Conservation (phyloP, 169 alveolate species). For the Plasmodium sp. region DNA sequence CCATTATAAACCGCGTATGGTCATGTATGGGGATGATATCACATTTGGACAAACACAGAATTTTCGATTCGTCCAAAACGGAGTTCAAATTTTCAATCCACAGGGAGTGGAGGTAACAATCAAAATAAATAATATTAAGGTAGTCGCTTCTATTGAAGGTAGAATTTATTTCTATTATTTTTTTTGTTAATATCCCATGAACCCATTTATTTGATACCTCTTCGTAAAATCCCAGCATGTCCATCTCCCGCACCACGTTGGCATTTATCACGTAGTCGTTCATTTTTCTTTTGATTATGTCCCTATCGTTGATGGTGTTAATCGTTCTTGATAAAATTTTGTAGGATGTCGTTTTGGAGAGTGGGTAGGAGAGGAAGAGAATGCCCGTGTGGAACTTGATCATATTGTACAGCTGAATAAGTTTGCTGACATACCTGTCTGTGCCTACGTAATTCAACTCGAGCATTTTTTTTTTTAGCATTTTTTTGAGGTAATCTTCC, state of each 20-base stretch:
- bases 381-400: slow-evolving; percentile 65
- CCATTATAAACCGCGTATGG: slow-evolving; percentile 88
- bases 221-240: slow-evolving; percentile 61
- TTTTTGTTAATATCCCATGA: slow-evolving; percentile 77
- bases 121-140: slow-evolving; percentile 97
- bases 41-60: slow-evolving; percentile 97
- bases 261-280: slow-evolving; percentile 68
- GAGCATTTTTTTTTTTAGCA: slow-evolving; percentile 59
- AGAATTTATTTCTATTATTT: slow-evolving; percentile 69
- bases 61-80: slow-evolving; percentile 98
- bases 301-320: slow-evolving; percentile 72
- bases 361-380: slow-evolving; percentile 63
- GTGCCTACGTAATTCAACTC: slow-evolving; percentile 72
- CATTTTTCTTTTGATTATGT: slow-evolving; percentile 68
- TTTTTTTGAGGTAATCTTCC: slow-evolving; percentile 64
- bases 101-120: slow-evolving; percentile 99
- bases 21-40: slow-evolving; percentile 93
- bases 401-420: slow-evolving; percentile 72
- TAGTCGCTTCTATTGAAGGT: slow-evolving; percentile 76
- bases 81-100: slow-evolving; percentile 99
- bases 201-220: slow-evolving; percentile 74
- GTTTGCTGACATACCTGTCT: slow-evolving; percentile 45
- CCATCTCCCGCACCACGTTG: slow-evolving; percentile 32
- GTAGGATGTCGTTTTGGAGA: slow-evolving; percentile 66
- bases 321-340: slow-evolving; percentile 60